These are phyloP conservation scores for Zygoascus flipseniorum DNA, from an alignment of 805 yeast species.

Conservation along the genomic window DNA sequence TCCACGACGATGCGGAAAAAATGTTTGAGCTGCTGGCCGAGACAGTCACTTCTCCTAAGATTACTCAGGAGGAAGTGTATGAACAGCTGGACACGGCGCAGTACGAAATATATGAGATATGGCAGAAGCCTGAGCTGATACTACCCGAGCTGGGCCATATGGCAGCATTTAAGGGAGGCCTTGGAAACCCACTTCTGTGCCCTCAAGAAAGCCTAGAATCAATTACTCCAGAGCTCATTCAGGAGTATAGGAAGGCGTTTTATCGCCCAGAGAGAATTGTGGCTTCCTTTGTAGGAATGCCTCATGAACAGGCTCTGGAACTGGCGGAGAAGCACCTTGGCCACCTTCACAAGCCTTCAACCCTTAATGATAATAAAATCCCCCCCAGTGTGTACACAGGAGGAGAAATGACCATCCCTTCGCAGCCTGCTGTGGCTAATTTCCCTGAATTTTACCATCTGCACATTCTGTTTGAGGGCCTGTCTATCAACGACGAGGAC, in stretches of 20 bases:
- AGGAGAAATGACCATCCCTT: conserved; percentile 10
- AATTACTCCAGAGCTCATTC: conserved; percentile 45
- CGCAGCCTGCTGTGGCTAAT: conserved; percentile 11
- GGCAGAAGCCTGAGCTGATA: conserved; percentile 73
- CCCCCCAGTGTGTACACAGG: conserved; percentile 20
- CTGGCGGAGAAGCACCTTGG: conserved; percentile 59
- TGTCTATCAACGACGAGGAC: conserved; percentile 75
- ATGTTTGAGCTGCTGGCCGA: conserved; percentile 74
- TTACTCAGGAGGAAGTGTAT: conserved; percentile 59
- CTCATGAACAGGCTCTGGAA: conserved; percentile 57
- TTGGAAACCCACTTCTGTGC: conserved; percentile 82
- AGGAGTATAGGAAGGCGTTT: conserved; percentile 53
- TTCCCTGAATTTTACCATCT: conserved; percentile 59
- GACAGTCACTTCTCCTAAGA: conserved; percentile 63
- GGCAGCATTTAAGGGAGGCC: conserved; percentile 68
- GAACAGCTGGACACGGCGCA: conserved; percentile 67
- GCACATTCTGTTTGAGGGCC: conserved; percentile 82
- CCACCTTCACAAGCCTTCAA: conserved; percentile 35
- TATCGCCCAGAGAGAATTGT: conserved; percentile 77
- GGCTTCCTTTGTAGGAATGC: conserved; percentile 80
- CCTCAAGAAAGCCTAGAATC: conserved; percentile 58
- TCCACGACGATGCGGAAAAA: conserved; percentile 70
- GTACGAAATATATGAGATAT: conserved; percentile 77
- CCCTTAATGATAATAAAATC: conserved; percentile 10
- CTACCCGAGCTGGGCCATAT: conserved; percentile 87